A percentile compares a stretch with the other conserved stretches of the same genome.
These are phyloP conservation scores for Fraxinus anomala DNA, from an alignment of 257 asterid genomes.

Conservation along the genomic window DNA sequence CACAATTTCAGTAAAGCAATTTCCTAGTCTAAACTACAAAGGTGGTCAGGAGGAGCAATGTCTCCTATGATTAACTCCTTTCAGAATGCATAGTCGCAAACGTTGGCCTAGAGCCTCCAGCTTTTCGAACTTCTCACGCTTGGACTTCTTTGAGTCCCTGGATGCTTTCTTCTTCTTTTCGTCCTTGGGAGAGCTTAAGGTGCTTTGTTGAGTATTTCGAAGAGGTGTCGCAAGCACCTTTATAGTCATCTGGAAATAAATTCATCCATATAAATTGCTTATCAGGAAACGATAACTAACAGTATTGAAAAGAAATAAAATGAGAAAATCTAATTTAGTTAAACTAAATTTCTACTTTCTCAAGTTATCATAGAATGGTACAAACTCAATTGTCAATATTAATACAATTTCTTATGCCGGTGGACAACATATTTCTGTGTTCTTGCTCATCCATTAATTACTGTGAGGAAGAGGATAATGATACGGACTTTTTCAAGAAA, in stretches of 20 bases:
- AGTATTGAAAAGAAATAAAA: neutral
- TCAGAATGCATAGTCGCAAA: conserved; percentile 72
- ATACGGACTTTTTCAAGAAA: neutral
- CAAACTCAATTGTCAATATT: neutral
- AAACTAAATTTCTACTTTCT: neutral
- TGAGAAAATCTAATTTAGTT: neutral
- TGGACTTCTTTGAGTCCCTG: conserved; percentile 51
- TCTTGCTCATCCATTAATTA: neutral
- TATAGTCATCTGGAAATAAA: conserved; percentile 55
- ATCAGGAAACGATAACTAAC: conserved; percentile 14
- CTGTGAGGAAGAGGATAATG: neutral
- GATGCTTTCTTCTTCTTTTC: conserved; percentile 39
- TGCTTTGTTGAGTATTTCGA: conserved; percentile 39
- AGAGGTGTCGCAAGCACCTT: conserved; percentile 74
- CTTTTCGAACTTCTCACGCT: conserved; percentile 79
- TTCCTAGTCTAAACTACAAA: conserved; percentile 36
- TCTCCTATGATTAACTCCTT: conserved; percentile 72
- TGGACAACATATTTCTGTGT: neutral
- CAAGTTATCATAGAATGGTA: neutral
- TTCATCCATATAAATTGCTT: neutral
- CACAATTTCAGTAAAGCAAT: conserved; percentile 7
- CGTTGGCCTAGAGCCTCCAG: conserved; percentile 87
- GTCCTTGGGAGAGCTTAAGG: conserved; percentile 39
- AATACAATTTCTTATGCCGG: neutral
- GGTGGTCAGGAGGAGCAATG: conserved; percentile 67